Evolutionary conservation across 768 basidiomycete genomes (phyloP), one percentile per base, ranked within the genome.

Genomic region (Megacollybia marginata): DNA sequence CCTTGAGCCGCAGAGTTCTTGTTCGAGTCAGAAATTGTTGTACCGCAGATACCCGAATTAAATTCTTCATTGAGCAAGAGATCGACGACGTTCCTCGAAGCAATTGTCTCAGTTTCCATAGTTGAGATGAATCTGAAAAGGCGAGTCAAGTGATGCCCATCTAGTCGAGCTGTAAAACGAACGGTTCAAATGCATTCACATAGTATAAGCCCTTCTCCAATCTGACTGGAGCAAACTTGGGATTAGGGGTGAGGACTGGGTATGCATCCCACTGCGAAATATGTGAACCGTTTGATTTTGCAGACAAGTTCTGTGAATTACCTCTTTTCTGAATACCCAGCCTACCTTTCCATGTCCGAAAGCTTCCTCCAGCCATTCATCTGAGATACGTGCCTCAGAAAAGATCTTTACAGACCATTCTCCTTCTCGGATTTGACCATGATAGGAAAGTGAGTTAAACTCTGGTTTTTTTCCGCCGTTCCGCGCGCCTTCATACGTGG

Each of bases 21-120:
- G 32, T 63, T 60, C 4, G 57, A 47, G 19, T 48, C 60, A 13
- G 71, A 62, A 35, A 69, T 56, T 50, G 61, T 55, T 19, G 71
- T 63, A 33, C 79, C 79, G 61, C 90, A 93, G 34, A 92, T 74
- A n/a, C 83, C 75, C 1, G 79, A 69, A 33, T 75, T 68, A 63
- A 87, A 92, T 57, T 83, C 76, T 32, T 92, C 86, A 33, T 78
- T 74, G 18, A 93, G 68, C 16, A 92, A 71, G 20, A 89, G 68
- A 57, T 92, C 90, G 44, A 91, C 88, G 35, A 86, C 74, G 62
- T 94, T 93, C 32, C 91, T 80, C 1, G 88, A 80, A 0, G 89
- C 75, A 32, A 95, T 64, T 0, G 89, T 92, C 66, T 93, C 84
- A 0, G 92, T 94, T 65, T 97, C 94, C 94, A 97, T 96, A 6